These are phyloP conservation scores for Magnaporthiopsis poae DNA, from an alignment of 2,329 filamentous ascomycete species.

Conservation along the genomic window DNA sequence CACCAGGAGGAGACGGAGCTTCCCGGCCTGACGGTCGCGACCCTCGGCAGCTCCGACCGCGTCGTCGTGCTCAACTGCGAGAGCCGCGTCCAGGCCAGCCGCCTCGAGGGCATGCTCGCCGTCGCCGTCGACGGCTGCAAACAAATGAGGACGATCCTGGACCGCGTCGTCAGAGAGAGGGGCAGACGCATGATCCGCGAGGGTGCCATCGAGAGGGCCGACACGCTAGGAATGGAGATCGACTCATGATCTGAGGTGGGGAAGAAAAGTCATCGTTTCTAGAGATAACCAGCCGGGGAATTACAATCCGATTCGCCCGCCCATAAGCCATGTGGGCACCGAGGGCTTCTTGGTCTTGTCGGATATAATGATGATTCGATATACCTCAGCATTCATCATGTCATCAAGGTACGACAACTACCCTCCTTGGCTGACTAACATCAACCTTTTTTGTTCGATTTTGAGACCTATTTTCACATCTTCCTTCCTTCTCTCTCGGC, in stretches of 20 bases:
- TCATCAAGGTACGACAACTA: neutral
- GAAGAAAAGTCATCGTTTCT: neutral
- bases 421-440: neutral
- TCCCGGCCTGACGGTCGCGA: slow-evolving; percentile 78
- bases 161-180: slow-evolving; percentile 65
- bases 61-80: slow-evolving; percentile 77
- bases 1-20: slow-evolving; percentile 75
- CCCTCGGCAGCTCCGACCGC: slow-evolving; percentile 62
- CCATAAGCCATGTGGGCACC: neutral
- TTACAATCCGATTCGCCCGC: neutral
- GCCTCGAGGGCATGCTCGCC: slow-evolving; percentile 84
- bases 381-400: neutral
- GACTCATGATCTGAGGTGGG: slow-evolving; percentile 20
- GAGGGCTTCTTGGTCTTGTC: neutral
- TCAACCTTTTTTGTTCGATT: slow-evolving; percentile 1
- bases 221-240: slow-evolving; percentile 41
- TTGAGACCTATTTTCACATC: neutral
- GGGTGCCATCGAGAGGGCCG: slow-evolving; percentile 39
- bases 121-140: slow-evolving; percentile 88
- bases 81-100: slow-evolving; percentile 69
- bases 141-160: slow-evolving; percentile 71
- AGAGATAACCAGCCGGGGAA: neutral
- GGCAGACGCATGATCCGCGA: slow-evolving; percentile 55
- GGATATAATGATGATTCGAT: neutral
- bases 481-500: neutral